Base-by-base conservation (phyloP, 768 basidiomycete genomes). In the Collybia sp. region DNA sequence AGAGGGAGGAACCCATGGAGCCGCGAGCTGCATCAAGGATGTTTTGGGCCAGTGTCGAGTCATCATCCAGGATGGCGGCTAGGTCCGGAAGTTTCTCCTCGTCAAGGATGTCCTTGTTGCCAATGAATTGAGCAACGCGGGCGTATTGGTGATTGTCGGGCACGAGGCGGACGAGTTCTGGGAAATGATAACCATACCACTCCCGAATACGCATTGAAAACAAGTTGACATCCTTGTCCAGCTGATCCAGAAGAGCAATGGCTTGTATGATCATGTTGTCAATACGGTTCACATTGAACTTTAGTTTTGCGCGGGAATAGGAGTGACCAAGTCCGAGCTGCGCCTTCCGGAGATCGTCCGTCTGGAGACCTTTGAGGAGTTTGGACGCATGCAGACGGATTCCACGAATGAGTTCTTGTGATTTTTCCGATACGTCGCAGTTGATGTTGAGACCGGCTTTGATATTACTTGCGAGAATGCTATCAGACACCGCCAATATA, bases 261-360 rank as follows among this genome's bases (percentile, higher is more conserved):
- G 95, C 95, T 69, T 97, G 95, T 57, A 98, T 98, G 69, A 98
- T 97, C 95, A 98, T 98, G 76, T 98, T 96, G 70, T 96, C 93
- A 46, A 90, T 81, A 43, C 91, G 79, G 75, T 94, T 94, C 45
- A 93, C 91, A 67, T 93, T 94, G 79, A 93, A 97, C 71, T 98
- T 98, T 52, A 97, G 86, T 65, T 97, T 98, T 34, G 94, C 88
- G 52, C 95, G 85, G 17, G 93, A 96, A 72, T 95, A 97, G 3
- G 93, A 92, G 76, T 98, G 95, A 20, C 95, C 95, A 41, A 98
- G 77, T 60, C 95, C 95, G 54, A 98, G 88, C 59, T 98, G 95
- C 13, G 95, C 91, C 59, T 94, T 90, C 49, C 75, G 80, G 54
- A 96, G 76, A 76, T 98, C 95, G 56, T 83, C 88, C 35, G 79